These are phyloP conservation scores for Cryphonectria parasitica DNA, from an alignment of 2,329 filamentous ascomycete species.

Conservation along the genomic window DNA sequence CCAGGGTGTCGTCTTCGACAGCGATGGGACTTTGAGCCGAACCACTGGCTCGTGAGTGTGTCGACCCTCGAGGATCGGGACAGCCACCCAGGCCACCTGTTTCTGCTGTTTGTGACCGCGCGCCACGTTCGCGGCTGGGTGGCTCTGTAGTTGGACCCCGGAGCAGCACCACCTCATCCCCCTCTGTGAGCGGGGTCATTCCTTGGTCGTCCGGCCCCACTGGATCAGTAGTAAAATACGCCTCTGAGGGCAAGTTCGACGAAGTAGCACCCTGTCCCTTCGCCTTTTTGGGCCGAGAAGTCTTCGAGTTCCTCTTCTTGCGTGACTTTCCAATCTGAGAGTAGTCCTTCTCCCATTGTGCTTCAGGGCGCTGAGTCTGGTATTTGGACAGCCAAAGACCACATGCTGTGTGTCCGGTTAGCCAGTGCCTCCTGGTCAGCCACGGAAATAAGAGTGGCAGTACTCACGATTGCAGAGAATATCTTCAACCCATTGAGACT, in stretches of 20 bases:
- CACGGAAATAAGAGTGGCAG: background rate
- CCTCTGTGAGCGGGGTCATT: conserved; percentile 32
- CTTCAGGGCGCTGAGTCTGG: conserved; percentile 78
- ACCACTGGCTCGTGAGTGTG: conserved; percentile 60
- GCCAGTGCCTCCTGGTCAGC: conserved; percentile 31
- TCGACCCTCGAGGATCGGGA: conserved; percentile 46
- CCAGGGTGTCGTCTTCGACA: conserved; percentile 54
- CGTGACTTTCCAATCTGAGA: conserved; percentile 56
- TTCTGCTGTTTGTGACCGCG: conserved; percentile 34
- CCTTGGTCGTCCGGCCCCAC: conserved; percentile 49
- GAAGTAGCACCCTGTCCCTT: conserved; percentile 53
- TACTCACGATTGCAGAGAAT: conserved; percentile 85
- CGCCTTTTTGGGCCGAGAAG: conserved; percentile 51
- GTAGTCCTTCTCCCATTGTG: conserved; percentile 76
- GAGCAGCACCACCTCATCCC: conserved; percentile 28
- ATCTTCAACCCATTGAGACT: conserved; percentile 69
- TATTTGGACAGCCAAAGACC: conserved; percentile 94
- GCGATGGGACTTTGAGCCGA: conserved; percentile 62
- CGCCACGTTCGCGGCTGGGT: conserved; percentile 30
- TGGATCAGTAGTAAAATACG: conserved; percentile 58
- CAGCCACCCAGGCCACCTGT: conserved; percentile 30
- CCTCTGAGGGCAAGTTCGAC: conserved; percentile 56
- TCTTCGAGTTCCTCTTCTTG: conserved; percentile 49
- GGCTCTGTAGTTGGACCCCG: conserved; percentile 31
- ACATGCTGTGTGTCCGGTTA: conserved; percentile 62